These are phyloP conservation scores for Diddensiella santjacobensis DNA, from an alignment of 805 yeast species.

Conservation along the genomic window DNA sequence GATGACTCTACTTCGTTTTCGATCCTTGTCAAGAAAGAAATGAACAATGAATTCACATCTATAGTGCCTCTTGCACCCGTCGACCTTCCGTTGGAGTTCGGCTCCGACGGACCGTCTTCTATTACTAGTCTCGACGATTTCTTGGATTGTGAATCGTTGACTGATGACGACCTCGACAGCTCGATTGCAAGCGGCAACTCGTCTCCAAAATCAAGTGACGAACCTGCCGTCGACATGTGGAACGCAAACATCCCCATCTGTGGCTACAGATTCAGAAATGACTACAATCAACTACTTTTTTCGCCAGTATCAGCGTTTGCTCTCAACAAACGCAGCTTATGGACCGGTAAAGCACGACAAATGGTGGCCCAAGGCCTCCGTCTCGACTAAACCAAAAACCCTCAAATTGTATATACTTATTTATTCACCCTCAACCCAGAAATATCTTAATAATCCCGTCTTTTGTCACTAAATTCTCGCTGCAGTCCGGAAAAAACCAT, in stretches of 20 bases:
- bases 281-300: conserved; percentile 12
- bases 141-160: conserved; percentile 23
- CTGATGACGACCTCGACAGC: conserved; percentile 10
- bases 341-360: conserved; percentile 32
- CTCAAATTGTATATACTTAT: too few relatives aligned
- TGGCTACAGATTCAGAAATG: conserved; percentile 22
- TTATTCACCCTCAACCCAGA: too few relatives aligned
- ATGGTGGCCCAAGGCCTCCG: conserved; percentile 19
- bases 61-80: background rate
- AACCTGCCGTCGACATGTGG: background rate
- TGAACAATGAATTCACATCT: background rate
- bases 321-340: conserved; percentile 27
- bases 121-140: conserved; percentile 21
- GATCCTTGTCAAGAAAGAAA: conserved; percentile 16
- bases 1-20: conserved; percentile 27
- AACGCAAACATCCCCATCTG: conserved; percentile 22
- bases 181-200: background rate
- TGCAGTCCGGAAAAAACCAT: too few relatives aligned
- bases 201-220: background rate
- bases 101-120: conserved; percentile 4
- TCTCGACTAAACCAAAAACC: background rate
- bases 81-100: background rate
- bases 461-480: too few relatives aligned
- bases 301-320: conserved; percentile 29
- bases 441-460: too few relatives aligned